Evolutionary conservation across 176 grass and related monocot genomes (phyloP).

Genomic region (Triticum timopheevii): DNA sequence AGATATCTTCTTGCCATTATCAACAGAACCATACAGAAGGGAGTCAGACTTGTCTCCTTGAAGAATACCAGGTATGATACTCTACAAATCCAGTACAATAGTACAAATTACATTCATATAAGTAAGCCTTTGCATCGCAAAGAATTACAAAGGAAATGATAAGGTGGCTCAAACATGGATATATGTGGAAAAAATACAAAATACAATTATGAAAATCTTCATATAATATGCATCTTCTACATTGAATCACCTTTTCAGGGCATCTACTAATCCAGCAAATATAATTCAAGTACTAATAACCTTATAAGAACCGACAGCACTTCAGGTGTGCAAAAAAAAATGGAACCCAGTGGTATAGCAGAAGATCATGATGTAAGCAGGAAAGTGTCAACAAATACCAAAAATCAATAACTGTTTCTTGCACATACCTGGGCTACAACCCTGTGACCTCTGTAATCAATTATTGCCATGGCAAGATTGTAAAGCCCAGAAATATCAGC

Average conservation of each 20-base stretch:
- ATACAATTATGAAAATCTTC: background rate
- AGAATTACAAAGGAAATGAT: background rate
- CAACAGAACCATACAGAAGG: constrained; percentile 95
- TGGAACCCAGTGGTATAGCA: background rate
- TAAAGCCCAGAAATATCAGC: constrained; percentile 92
- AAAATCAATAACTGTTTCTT: background rate
- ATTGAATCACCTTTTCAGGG: background rate
- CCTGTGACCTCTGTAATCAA: constrained; percentile 97
- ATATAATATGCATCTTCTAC: background rate
- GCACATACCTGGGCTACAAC: constrained; percentile 91
- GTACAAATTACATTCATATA: background rate
- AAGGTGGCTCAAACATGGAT: constrained; percentile 4
- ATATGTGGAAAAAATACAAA: background rate
- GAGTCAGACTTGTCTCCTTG: constrained; percentile 99
- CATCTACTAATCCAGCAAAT: background rate
- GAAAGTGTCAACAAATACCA: background rate
- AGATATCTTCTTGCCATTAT: constrained; percentile 99
- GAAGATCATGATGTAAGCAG: background rate
- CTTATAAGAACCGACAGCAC: background rate
- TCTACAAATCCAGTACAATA: constrained; percentile 49
- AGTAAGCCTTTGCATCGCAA: background rate
- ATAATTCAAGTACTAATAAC: background rate
- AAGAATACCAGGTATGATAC: constrained; percentile 98
- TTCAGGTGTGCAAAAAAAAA: background rate
- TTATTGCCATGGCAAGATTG: constrained; percentile 98